Evolutionary conservation across 208 protist species (phyloP), one percentile per base, ranked within the genome.

Genomic region (Trypanosoma scelopori): DNA sequence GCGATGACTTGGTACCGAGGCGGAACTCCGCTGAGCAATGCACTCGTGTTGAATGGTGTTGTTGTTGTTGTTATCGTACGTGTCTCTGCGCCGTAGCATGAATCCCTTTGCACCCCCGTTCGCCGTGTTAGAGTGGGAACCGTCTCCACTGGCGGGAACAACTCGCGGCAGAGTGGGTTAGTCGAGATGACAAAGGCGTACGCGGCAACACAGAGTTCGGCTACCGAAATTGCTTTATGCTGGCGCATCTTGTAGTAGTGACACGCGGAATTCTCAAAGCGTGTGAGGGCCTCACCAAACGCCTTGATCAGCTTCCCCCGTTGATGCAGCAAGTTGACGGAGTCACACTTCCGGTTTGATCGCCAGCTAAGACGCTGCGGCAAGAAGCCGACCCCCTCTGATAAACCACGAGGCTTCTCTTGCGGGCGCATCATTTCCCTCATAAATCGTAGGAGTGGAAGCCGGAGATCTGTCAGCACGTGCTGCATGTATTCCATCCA

Each of bases 181-280:
- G 87, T 89, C 62, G 76, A 89, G 7, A 93, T 63, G 23, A 86
- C 64, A 71, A 87, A 93, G 6, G 61, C 79, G 65, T 84, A 91
- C 32, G 76, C 76, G 16, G 87, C 82, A 23, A 84, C 60, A 68
- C 83, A 87, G 3, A 86, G 61, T 55, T 93, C 87, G 7, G 78
- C 73, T 3, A 74, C 56, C 30, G 74, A 87, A 22, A 90, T 75
- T 23, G 78, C 48, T 12, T 11, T 22, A 20, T 27, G 25, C 1
- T 42, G 37, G 39, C 46, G 45, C 11, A 9, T 51, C 22, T 37
- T 41, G 43, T 64, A 64, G 23, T 74, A 74, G 47, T 62, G 59
- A 5, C 16, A 30, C 4, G 69, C 69, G 58, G 58, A 63, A 4
- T n/a, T 16, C 55, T 74, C 69, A 58, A 58, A 74, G 48, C 32